Conservation (phyloP, 1,284 basidiomycete species). For the Rhodotorula sp. region DNA sequence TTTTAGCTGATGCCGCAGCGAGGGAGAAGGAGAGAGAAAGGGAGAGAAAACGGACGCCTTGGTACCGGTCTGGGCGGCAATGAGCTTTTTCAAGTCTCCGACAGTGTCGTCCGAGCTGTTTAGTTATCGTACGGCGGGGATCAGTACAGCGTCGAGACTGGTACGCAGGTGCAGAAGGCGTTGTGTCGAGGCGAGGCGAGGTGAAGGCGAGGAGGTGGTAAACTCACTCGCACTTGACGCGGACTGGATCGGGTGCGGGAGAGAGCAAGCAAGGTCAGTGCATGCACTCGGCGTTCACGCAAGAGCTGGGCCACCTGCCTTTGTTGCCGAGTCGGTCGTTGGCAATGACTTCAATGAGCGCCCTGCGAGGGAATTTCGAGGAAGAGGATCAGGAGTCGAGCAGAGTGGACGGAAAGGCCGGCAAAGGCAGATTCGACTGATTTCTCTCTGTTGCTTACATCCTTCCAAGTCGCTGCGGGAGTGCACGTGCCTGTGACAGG, state of each 20-base stretch:
- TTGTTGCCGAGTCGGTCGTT: slow-evolving; percentile 96
- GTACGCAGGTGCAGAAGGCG: not conserved
- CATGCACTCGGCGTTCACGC: not conserved
- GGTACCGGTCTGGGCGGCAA: slow-evolving; percentile 94
- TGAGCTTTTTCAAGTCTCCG: slow-evolving; percentile 93
- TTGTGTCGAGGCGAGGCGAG: not conserved
- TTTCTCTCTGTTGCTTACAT: not conserved
- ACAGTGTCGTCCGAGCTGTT: slow-evolving; percentile 90
- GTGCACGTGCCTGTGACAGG: too few species aligned
- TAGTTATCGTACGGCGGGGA: not conserved
- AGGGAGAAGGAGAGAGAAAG: not conserved
- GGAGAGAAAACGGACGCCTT: slow-evolving; percentile 52
- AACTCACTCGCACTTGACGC: slow-evolving; percentile 64
- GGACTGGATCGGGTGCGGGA: slow-evolving; percentile 57
- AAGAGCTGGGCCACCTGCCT: slow-evolving; percentile 58
- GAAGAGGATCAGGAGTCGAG: not conserved
- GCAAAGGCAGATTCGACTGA: not conserved
- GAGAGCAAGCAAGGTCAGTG: slow-evolving; percentile 3
- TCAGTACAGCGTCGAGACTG: not conserved
- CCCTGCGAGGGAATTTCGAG: slow-evolving; percentile 2
- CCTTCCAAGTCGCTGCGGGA: not conserved
- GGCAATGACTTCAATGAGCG: slow-evolving; percentile 60
- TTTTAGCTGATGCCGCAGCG: not conserved
- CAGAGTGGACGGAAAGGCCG: not conserved
- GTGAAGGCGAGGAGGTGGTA: not conserved